Evolutionary conservation across 371 early-diverging fungal genomes (phyloP).

Genomic region (Mucor mucedo): DNA sequence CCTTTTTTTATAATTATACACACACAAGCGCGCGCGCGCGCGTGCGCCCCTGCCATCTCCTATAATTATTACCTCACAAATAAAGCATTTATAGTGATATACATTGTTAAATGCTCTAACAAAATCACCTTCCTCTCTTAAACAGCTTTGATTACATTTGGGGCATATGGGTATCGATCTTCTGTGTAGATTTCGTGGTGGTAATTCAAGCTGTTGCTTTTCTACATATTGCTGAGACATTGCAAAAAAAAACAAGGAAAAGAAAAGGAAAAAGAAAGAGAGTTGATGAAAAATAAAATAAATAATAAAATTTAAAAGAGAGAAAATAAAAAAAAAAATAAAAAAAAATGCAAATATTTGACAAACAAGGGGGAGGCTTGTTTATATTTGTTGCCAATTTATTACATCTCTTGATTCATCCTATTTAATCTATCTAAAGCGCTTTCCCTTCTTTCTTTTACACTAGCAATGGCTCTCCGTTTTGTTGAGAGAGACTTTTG

Average conservation of each 20-base stretch:
- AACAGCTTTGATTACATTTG: constrained; percentile 20
- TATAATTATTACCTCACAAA: constrained; percentile 70
- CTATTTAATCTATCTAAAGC: constrained; percentile 13
- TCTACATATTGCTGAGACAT: neutral
- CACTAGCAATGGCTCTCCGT: constrained; percentile 13
- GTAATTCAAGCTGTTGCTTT: neutral
- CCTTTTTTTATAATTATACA: neutral
- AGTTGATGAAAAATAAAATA: neutral
- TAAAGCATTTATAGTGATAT: constrained; percentile 88
- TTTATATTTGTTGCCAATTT: constrained; percentile 11
- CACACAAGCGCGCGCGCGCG: neutral
- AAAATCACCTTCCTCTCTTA: constrained; percentile 61
- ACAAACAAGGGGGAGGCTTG: constrained; percentile 19
- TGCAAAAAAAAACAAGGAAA: neutral
- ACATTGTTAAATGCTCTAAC: constrained; percentile 79
- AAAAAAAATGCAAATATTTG: constrained; percentile 17
- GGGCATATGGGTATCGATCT: constrained; percentile 20
- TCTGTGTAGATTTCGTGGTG: constrained; percentile 12
- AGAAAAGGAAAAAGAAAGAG: neutral
- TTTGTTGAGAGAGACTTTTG: no score
- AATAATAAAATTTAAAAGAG: neutral
- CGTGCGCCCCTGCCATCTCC: neutral
- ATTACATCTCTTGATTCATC: constrained; percentile 22
- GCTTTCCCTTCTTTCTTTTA: constrained; percentile 11
- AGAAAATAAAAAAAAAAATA: constrained; percentile 6